Conservation (phyloP, 2,329 filamentous ascomycete species). For the Ophiostoma australiae region DNA sequence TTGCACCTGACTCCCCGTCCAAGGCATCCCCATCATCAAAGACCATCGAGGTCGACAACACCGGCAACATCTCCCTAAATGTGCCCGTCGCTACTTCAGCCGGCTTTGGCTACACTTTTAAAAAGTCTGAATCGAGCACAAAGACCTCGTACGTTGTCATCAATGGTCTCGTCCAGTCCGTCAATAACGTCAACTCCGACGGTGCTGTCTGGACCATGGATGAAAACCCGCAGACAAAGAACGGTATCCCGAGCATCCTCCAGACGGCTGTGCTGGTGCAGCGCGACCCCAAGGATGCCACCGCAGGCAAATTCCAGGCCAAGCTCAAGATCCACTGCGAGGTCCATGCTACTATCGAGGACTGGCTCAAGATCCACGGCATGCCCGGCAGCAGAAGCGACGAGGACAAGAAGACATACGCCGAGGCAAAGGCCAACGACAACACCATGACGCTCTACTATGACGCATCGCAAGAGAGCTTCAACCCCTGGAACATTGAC, state of each 20-base stretch:
- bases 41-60: neutral
- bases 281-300: constrained; percentile 4
- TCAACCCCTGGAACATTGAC: neutral
- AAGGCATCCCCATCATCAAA: neutral
- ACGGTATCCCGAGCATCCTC: constrained; percentile 16
- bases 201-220: neutral
- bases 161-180: neutral
- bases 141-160: neutral
- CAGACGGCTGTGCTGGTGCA: constrained; percentile 17
- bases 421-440: neutral
- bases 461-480: neutral
- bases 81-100: neutral
- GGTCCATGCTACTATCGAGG: neutral
- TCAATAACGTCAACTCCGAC: neutral
- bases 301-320: constrained; percentile 16
- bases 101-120: neutral
- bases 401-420: neutral
- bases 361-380: constrained; percentile 14
- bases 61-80: neutral
- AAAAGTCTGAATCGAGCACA: neutral
- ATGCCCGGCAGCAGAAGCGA: neutral
- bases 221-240: constrained; percentile 12
- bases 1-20: neutral
- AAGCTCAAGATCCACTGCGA: constrained; percentile 14
- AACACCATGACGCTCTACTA: constrained; percentile 6